Evolutionary conservation across 2,329 filamentous ascomycete genomes (phyloP).

Genomic region (Colletotrichum sp.): DNA sequence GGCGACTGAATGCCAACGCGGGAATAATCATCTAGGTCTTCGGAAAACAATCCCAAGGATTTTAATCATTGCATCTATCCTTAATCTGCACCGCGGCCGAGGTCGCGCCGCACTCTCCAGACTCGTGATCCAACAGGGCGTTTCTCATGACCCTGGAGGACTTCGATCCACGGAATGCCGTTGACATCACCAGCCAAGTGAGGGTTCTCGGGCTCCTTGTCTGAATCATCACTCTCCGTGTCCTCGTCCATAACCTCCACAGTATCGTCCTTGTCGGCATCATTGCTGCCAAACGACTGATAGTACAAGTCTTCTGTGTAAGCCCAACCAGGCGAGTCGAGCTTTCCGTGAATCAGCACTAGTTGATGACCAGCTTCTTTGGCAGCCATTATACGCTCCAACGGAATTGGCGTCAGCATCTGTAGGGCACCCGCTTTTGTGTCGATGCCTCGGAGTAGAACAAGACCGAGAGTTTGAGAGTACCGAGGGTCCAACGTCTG

Average conservation of each 20-base stretch:
- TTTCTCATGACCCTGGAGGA: slow-evolving; percentile 58
- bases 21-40: neutral
- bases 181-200: slow-evolving; percentile 26
- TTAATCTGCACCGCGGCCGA: slow-evolving; percentile 45
- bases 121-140: slow-evolving; percentile 63
- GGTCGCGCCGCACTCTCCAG: slow-evolving; percentile 68
- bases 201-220: slow-evolving; percentile 30
- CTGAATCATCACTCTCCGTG: slow-evolving; percentile 35
- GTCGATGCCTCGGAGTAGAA: slow-evolving; percentile 75
- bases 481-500: slow-evolving; percentile 63
- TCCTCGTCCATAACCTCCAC: slow-evolving; percentile 39
- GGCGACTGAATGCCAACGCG: neutral
- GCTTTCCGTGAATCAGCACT: slow-evolving; percentile 70
- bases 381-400: slow-evolving; percentile 42
- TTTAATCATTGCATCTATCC: neutral
- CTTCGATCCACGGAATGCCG: slow-evolving; percentile 64
- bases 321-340: slow-evolving; percentile 73
- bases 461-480: slow-evolving; percentile 67
- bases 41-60: neutral
- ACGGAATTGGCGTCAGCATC: slow-evolving; percentile 65
- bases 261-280: slow-evolving; percentile 29
- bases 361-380: slow-evolving; percentile 50
- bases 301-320: slow-evolving; percentile 68
- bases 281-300: slow-evolving; percentile 28
- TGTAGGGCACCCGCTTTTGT: slow-evolving; percentile 57